phyloP scores from a whole-genome alignment of 139 green algal species.

The Deuterostichococcus epilithicus region DNA sequence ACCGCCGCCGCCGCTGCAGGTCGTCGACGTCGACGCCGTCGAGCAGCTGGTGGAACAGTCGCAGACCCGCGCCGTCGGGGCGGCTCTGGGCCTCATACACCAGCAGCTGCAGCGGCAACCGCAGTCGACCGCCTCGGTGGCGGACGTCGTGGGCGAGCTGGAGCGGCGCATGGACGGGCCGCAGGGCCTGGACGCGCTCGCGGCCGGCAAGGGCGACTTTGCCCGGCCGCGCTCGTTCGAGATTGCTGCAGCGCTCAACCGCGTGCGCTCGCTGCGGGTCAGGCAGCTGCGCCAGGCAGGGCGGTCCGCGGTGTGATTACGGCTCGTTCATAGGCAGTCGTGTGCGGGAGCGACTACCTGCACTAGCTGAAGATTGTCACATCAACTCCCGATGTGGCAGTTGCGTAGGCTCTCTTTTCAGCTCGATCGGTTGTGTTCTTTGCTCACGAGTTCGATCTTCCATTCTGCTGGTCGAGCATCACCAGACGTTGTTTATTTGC shows the following conservation, averaged over 20 bases:
- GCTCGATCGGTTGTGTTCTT: too few relatives aligned
- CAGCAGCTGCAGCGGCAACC: background rate
- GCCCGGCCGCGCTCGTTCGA: slow-evolving; percentile 57
- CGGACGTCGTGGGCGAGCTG: slow-evolving; percentile 27
- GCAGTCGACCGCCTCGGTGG: slow-evolving; percentile 10
- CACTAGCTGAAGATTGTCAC: too few relatives aligned
- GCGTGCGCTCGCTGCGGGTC: slow-evolving; percentile 44
- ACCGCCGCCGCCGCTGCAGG: background rate
- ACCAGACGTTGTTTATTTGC: too few relatives aligned
- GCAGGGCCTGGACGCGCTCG: slow-evolving; percentile 50
- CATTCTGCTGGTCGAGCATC: too few relatives aligned
- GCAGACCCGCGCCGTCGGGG: slow-evolving; percentile 51
- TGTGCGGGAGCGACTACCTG: too few relatives aligned
- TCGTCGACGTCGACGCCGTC: slow-evolving; percentile 21
- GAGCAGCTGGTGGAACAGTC: slow-evolving; percentile 60
- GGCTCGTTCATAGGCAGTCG: too few relatives aligned
- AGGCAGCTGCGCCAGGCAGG: background rate
- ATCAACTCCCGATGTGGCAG: too few relatives aligned
- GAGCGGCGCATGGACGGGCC: slow-evolving; percentile 29
- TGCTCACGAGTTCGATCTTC: too few relatives aligned
- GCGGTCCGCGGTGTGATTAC: too few relatives aligned
- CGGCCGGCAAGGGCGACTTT: slow-evolving; percentile 35
- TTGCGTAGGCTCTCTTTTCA: too few relatives aligned
- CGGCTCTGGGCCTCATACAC: slow-evolving; percentile 31
- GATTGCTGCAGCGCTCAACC: slow-evolving; percentile 64